Evolutionary conservation across 768 basidiomycete species (phyloP).

Genomic region (Xanthoconium stramineum): DNA sequence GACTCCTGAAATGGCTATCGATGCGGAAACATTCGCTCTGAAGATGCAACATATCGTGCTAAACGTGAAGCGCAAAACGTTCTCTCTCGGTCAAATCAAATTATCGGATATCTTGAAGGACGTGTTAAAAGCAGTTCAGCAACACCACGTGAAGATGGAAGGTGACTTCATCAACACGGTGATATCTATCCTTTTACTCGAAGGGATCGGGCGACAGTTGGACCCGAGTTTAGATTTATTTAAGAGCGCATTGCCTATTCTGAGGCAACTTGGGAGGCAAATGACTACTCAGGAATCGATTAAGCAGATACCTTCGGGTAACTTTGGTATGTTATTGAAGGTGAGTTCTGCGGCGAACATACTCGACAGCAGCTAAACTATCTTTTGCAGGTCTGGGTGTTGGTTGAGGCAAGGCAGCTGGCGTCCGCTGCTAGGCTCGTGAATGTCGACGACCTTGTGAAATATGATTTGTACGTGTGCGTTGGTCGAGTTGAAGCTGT

Average conservation of each 20-base stretch:
- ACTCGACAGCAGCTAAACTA: neutral
- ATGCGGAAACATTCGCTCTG: slow-evolving; percentile 92
- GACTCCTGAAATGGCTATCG: slow-evolving; percentile 83
- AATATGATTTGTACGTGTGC: slow-evolving; percentile 76
- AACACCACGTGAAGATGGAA: slow-evolving; percentile 98
- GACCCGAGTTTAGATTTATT: slow-evolving; percentile 93
- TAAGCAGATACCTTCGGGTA: slow-evolving; percentile 59
- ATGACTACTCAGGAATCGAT: slow-evolving; percentile 76
- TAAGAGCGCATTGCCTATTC: slow-evolving; percentile 90
- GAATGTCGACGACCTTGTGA: slow-evolving; percentile 82
- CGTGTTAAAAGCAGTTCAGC: slow-evolving; percentile 80
- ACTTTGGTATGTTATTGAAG: slow-evolving; percentile 86
- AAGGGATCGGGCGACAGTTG: slow-evolving; percentile 93
- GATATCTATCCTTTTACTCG: slow-evolving; percentile 86
- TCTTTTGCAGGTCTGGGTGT: slow-evolving; percentile 75
- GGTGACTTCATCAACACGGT: slow-evolving; percentile 99
- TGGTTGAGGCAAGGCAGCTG: slow-evolving; percentile 87
- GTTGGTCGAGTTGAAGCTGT: neutral
- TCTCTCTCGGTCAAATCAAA: slow-evolving; percentile 94
- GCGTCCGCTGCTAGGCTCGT: slow-evolving; percentile 67
- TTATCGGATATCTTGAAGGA: slow-evolving; percentile 91
- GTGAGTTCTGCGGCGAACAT: slow-evolving; percentile 39
- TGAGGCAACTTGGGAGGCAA: slow-evolving; percentile 87
- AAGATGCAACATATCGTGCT: slow-evolving; percentile 97
- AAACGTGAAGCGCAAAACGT: slow-evolving; percentile 92